A percentile compares a stretch with the other conserved stretches of the same genome.
Evolutionary conservation across 2,329 filamentous ascomycete species (phyloP).

Genomic region (Phaeomoniella chlamydospora): DNA sequence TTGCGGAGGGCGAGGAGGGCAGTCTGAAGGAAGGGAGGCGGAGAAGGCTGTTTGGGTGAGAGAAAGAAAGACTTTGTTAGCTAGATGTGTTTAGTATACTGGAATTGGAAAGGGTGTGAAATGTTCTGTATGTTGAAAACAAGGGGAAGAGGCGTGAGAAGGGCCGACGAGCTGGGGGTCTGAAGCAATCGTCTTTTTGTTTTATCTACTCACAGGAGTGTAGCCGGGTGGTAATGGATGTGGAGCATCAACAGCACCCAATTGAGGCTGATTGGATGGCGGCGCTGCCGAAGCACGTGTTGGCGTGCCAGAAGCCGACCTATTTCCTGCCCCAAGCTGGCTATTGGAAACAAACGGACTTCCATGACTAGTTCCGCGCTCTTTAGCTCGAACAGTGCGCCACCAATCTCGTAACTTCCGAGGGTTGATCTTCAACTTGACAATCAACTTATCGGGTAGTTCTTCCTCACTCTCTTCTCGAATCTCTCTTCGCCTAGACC

Average conservation of each 20-base stretch:
- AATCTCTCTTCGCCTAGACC: slow-evolving; percentile 51
- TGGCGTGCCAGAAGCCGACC: slow-evolving; percentile 11
- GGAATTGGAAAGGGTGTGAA: slow-evolving; percentile 8
- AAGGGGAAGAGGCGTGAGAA: neutral
- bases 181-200: slow-evolving; percentile 4
- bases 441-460: slow-evolving; percentile 42
- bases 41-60: slow-evolving; percentile 63
- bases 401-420: slow-evolving; percentile 52
- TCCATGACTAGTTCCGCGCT: slow-evolving; percentile 23
- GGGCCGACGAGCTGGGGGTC: slow-evolving; percentile 1
- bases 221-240: slow-evolving; percentile 16
- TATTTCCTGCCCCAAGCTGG: slow-evolving; percentile 29
- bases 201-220: slow-evolving; percentile 5
- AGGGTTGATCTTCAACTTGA: slow-evolving; percentile 60
- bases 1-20: slow-evolving; percentile 59
- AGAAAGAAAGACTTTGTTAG: neutral
- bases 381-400: slow-evolving; percentile 39
- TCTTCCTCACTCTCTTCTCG: slow-evolving; percentile 71
- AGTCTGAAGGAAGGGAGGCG: slow-evolving; percentile 69
- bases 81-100: slow-evolving; percentile 2
- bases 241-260: slow-evolving; percentile 28
- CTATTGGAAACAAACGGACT: slow-evolving; percentile 28
- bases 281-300: slow-evolving; percentile 14
- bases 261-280: slow-evolving; percentile 19
- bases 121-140: neutral